Evolutionary conservation across 1,284 basidiomycete genomes (phyloP), one percentile per base, ranked within the genome.

Genomic region (Thelephora terrestris): DNA sequence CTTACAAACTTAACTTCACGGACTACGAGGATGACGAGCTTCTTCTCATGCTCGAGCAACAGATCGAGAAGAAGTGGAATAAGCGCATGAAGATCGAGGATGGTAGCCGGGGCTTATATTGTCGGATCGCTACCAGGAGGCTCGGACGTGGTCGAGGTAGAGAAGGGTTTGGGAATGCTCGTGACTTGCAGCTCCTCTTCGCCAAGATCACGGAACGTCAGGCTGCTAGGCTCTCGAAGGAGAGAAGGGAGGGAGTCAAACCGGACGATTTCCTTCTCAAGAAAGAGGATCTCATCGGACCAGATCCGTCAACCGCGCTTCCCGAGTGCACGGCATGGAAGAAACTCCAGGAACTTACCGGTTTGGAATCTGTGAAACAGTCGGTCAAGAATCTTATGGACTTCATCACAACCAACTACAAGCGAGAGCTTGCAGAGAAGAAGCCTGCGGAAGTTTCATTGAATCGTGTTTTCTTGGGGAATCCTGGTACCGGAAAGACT

Each of bases 401-500:
- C 25, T 61, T 70, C 24, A 62, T 81, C 47, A 57, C 66, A 38
- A 67, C 61, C 4, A 84, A 84, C 53, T 84, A 81, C 53, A 51
- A 69, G 9, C 73, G 81, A 9, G 81, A 84, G 56, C 58, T 84
- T 17, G 47, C 52, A 32, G 81, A 82, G 58, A 65, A 70, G 54
- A 65, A 73, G 46, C 78, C 76, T 0, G 47, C 78, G 12, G 61
- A 70, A 48, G 53, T 78, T 5, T 76, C 78, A 7, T 68, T 84
- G 48, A 83, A 83, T 51, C 71, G 76, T 16, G 75, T 79, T 1
- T 81, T 83, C 57, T 56, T 79, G 12, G 81, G 80, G 2, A 74
- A 72, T 1, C 81, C 81, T 2, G 80, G 80, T 1, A 83, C 81
- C 2, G 81, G 81, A 0, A 83, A 83, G 57, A 83, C 80, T 3